A percentile compares a stretch with the other conserved stretches of the same genome.
These are phyloP conservation scores for Turnera subulata DNA, from an alignment of 345 rosid species.

Conservation along the genomic window DNA sequence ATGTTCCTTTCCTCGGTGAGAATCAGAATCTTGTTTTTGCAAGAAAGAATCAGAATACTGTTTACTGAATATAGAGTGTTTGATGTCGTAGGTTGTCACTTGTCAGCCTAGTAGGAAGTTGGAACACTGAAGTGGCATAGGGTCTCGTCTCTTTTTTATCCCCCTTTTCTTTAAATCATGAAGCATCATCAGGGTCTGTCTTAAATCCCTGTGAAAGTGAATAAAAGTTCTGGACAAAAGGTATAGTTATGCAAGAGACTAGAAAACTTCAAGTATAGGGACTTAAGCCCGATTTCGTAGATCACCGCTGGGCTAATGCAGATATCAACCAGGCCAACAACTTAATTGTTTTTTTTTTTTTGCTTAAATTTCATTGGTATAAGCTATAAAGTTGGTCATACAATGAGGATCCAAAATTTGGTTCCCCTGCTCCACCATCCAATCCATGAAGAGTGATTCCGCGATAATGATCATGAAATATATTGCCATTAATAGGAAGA, in stretches of 20 bases:
- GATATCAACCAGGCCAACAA: no score
- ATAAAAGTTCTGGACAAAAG: not conserved
- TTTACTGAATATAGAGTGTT: not conserved
- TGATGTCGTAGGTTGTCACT: not conserved
- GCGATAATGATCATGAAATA: no score
- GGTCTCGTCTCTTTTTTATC: not conserved
- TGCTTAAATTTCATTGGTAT: no score
- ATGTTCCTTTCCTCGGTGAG: not conserved
- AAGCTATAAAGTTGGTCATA: no score
- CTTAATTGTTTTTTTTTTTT: no score
- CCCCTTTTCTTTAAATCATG: not conserved
- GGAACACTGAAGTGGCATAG: not conserved
- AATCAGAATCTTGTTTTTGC: conserved; percentile 9
- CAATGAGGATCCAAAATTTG: no score
- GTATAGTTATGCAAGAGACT: not conserved
- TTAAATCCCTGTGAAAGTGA: no score
- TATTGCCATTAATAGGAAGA: no score
- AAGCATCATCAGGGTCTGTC: no score
- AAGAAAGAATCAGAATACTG: conserved; percentile 2
- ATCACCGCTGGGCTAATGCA: not conserved
- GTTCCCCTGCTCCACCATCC: no score
- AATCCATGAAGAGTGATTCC: no score
- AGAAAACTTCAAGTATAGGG: not conserved
- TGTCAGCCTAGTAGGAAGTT: not conserved
- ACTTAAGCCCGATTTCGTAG: not conserved